phyloP scores from a whole-genome alignment of 2,329 filamentous ascomycete species.

The Periconia macrospinosa region DNA sequence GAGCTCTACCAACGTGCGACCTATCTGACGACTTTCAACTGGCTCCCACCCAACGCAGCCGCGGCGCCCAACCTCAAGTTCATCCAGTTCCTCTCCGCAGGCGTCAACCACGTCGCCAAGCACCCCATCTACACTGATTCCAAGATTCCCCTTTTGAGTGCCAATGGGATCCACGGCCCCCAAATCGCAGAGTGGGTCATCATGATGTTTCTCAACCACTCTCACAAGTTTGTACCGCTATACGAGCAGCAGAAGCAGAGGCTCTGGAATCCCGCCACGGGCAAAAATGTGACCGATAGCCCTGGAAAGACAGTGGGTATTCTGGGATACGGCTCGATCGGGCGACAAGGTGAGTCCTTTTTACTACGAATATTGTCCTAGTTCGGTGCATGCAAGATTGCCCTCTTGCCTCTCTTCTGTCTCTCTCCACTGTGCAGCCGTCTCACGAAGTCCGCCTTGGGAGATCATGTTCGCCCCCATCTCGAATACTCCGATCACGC shows the following conservation, averaged over 20 bases:
- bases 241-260: conserved; percentile 62
- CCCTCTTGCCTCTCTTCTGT: neutral
- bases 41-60: conserved; percentile 45
- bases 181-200: conserved; percentile 70
- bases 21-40: conserved; percentile 52
- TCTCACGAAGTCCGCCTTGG: neutral
- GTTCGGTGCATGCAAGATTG: neutral
- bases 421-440: too few species aligned
- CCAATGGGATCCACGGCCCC: conserved; percentile 62
- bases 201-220: conserved; percentile 62
- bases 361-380: neutral
- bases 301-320: conserved; percentile 63
- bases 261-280: conserved; percentile 50
- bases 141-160: conserved; percentile 57
- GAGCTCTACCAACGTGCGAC: conserved; percentile 48
- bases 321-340: conserved; percentile 65
- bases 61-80: conserved; percentile 48
- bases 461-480: neutral
- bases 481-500: neutral
- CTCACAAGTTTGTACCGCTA: conserved; percentile 57
- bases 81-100: conserved; percentile 62
- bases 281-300: conserved; percentile 52
- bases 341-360: conserved; percentile 55
- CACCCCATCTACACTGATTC: conserved; percentile 57
- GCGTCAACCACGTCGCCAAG: conserved; percentile 57